Percentiles rank a stretch among this genome's conserved stretches.
Conservation (phyloP, 2,329 filamentous ascomycete species). For the Nannizzia gypsea region DNA sequence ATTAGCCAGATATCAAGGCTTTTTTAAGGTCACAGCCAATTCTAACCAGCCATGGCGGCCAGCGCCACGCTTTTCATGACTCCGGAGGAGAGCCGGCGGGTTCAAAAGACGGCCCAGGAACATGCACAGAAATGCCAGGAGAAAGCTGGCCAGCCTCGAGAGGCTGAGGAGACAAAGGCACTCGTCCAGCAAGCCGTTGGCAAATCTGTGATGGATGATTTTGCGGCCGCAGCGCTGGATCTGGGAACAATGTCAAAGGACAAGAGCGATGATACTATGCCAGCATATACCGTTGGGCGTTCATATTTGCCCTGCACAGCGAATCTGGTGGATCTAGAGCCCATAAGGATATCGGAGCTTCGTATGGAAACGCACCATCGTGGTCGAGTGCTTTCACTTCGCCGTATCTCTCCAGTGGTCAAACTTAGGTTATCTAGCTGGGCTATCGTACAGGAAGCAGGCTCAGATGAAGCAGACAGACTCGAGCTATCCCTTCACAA, state of each 20-base stretch:
- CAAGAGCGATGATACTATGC: background rate
- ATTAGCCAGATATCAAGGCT: background rate
- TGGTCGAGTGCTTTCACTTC: background rate
- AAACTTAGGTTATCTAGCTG: background rate
- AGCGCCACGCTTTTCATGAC: background rate
- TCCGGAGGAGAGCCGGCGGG: background rate
- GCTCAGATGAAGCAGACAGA: background rate
- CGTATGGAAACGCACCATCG: background rate
- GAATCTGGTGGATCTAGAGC: background rate
- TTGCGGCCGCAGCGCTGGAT: background rate
- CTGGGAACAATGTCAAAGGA: background rate
- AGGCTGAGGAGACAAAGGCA: background rate
- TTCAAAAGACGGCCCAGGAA: background rate
- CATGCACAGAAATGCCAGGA: background rate
- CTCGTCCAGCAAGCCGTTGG: background rate
- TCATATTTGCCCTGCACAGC: background rate
- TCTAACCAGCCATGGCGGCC: background rate
- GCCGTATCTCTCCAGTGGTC: conserved; percentile 1
- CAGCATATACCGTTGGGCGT: background rate
- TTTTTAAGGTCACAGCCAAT: background rate
- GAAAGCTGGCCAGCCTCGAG: background rate
- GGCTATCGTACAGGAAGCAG: background rate
- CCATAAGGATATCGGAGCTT: background rate
- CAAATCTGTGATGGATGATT: conserved; percentile 1
- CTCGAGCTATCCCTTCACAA: background rate